These are phyloP conservation scores for Populus nigra DNA, from an alignment of 345 rosid genomes.

Conservation along the genomic window DNA sequence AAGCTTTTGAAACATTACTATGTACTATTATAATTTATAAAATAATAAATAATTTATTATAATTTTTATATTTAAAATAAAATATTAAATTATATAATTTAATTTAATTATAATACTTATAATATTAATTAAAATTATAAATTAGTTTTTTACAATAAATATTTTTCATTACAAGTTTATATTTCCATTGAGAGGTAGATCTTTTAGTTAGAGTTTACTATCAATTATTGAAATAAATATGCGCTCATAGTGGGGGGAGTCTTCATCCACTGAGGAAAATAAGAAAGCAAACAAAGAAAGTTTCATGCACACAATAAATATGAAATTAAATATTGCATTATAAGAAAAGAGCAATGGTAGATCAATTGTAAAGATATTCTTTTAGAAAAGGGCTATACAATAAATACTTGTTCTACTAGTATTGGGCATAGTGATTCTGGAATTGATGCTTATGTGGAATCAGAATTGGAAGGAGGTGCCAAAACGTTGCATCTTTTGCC, in stretches of 20 bases:
- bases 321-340: slow-evolving; percentile 18
- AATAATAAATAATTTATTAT: too few relatives aligned
- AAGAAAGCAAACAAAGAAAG: slow-evolving; percentile 23
- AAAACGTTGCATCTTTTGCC: slow-evolving; percentile 20
- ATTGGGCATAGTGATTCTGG: slow-evolving; percentile 22
- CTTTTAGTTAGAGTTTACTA: slow-evolving; percentile 22
- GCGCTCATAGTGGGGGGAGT: slow-evolving; percentile 26
- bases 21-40: too few relatives aligned
- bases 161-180: too few relatives aligned
- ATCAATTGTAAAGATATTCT: slow-evolving; percentile 4
- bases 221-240: slow-evolving; percentile 23
- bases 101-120: too few relatives aligned
- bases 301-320: slow-evolving; percentile 23
- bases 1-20: too few relatives aligned
- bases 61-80: too few relatives aligned
- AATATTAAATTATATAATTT: too few relatives aligned
- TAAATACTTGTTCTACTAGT: background rate
- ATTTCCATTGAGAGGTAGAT: slow-evolving; percentile 5
- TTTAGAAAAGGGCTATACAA: slow-evolving; percentile 13
- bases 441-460: slow-evolving; percentile 8
- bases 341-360: slow-evolving; percentile 13
- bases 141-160: too few relatives aligned
- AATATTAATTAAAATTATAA: too few relatives aligned
- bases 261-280: slow-evolving; percentile 21
- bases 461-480: slow-evolving; percentile 8